Evolutionary conservation across 176 grass and related monocot species (phyloP), one percentile per base, ranked within the genome.

Genomic region (Bonia amplexicaulis): DNA sequence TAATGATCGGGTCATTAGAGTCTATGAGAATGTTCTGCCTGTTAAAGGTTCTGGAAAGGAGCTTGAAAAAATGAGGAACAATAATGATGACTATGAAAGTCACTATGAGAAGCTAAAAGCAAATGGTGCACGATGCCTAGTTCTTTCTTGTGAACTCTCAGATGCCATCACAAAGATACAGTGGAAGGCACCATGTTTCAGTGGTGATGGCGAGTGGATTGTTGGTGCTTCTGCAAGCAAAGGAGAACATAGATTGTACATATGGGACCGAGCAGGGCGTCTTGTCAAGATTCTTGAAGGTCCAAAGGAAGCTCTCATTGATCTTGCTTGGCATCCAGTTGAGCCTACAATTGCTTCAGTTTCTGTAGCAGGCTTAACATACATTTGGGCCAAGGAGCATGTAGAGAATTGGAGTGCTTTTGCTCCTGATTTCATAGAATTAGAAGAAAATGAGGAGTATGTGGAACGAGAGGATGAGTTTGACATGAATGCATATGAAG

Each of bases 361-460:
- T 26, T 97, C 94, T 69, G 94, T 97, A 23, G 85, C 92, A 64
- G 94, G 94, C 37, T 84, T 86, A 49, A 84, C 82, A 53, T 97
- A 94, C 66, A 91, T 97, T 82, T 97, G 94, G 94, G 94, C 94
- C 52, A 97, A 97, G 81, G 94, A 97, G 61, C 88, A 97, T 71
- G 83, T 90, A 60, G 94, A 97, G 82, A 89, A 98, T 73, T 99
- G 96, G 96, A 96, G 96, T 76, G 93, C 96, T 16, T 99, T 99
- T 89, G 96, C 96, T 85, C 96, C 96, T 66, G 96, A 99, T 86
- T 99, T 99, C 14, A 85, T 94, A 62, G 96, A 98, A 85, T 85
- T 96, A 40, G 93, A 99, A 86, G 93, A 99, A 87, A 99, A 96
- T 65, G 93, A 99, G 86, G 96, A 99, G 82, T 99, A 99, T 79